phyloP scores from a whole-genome alignment of 495 filamentous ascomycete species.

The Talaromyces ruber region DNA sequence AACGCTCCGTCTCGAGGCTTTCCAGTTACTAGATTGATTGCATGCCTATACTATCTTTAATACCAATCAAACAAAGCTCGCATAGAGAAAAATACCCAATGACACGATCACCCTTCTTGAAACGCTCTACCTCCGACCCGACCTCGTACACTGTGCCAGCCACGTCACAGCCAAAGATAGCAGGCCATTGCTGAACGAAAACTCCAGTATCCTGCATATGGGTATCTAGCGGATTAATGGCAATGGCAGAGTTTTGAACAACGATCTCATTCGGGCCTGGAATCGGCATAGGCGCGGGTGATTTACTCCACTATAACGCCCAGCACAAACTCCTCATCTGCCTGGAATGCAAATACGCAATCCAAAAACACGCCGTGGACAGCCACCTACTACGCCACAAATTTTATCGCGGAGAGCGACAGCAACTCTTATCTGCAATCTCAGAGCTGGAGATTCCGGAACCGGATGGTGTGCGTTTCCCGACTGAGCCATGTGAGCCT shows the following conservation, averaged over 20 bases:
- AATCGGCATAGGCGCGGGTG: slow-evolving; percentile 16
- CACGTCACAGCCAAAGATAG: slow-evolving; percentile 31
- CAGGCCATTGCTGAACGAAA: slow-evolving; percentile 20
- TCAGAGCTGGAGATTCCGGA: slow-evolving; percentile 17
- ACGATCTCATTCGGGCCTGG: slow-evolving; percentile 25
- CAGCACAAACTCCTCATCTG: slow-evolving; percentile 23
- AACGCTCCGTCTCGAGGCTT: slow-evolving; percentile 24
- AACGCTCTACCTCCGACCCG: slow-evolving; percentile 21
- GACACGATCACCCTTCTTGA: slow-evolving; percentile 36
- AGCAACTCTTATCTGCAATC: slow-evolving; percentile 16
- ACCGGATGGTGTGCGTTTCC: slow-evolving; percentile 18
- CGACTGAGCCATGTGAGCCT: slow-evolving; percentile 13
- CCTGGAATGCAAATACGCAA: slow-evolving; percentile 28
- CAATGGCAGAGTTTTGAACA: slow-evolving; percentile 30
- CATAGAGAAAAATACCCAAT: slow-evolving; percentile 17
- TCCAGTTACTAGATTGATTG: slow-evolving; percentile 49
- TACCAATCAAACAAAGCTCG: neutral
- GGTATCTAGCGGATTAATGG: slow-evolving; percentile 35
- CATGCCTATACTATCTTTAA: slow-evolving; percentile 34
- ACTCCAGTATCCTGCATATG: slow-evolving; percentile 19
- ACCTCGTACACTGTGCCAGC: slow-evolving; percentile 31
- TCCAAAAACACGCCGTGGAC: slow-evolving; percentile 24
- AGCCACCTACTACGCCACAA: slow-evolving; percentile 29
- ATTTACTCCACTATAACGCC: slow-evolving; percentile 20
- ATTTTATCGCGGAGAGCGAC: slow-evolving; percentile 22